Evolutionary conservation across 176 grass and related monocot genomes (phyloP).

Genomic region (Oryza nivara): DNA sequence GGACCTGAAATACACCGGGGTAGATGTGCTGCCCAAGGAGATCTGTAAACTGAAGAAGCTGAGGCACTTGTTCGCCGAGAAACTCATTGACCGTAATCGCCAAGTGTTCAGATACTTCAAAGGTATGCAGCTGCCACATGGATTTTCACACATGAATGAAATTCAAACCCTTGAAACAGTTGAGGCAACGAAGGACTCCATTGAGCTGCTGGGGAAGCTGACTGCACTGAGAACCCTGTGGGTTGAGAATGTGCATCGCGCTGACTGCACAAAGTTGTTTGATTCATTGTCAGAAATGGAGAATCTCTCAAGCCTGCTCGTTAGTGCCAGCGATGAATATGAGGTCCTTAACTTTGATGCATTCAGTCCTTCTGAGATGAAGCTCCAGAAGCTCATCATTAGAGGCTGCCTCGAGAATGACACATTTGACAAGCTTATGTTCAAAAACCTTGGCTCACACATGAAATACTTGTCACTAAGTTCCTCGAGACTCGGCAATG

Average conservation of each 20-base stretch:
- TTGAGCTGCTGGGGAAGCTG: background rate
- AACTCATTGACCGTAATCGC: background rate
- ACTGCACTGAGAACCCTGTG: background rate
- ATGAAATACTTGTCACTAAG: constrained; percentile 3
- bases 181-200: background rate
- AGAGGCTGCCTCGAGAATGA: background rate
- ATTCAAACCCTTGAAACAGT: background rate
- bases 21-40: background rate
- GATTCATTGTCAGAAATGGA: background rate
- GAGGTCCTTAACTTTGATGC: background rate
- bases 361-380: background rate
- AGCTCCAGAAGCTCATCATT: background rate
- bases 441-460: background rate
- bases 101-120: background rate
- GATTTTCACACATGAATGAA: background rate
- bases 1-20: background rate
- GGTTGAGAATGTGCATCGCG: background rate
- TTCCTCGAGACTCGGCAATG: background rate
- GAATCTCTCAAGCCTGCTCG: constrained; percentile 1
- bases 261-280: background rate
- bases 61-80: background rate
- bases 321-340: background rate
- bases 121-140: constrained; percentile 1
- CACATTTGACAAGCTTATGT: background rate
- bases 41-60: background rate